phyloP scores from a whole-genome alignment of 1,139 yeast species.

The Saccharomyces pastorianus region DNA sequence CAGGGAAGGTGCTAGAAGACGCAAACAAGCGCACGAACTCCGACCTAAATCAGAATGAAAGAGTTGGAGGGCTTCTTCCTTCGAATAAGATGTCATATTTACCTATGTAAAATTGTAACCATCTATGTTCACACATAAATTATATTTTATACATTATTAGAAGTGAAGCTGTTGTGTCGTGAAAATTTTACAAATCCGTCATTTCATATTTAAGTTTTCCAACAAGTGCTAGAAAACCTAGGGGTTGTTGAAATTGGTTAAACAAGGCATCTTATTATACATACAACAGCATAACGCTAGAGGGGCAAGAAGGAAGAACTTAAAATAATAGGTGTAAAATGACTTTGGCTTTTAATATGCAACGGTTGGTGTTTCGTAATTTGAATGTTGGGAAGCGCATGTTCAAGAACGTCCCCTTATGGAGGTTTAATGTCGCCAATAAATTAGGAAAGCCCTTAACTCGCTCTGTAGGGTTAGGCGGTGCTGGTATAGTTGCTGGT shows the following conservation, averaged over 20 bases:
- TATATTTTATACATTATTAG: background rate
- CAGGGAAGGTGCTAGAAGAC: slow-evolving; percentile 66
- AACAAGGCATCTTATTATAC: background rate
- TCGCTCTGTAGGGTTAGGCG: slow-evolving; percentile 1
- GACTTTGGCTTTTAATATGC: background rate
- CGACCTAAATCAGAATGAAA: slow-evolving; percentile 1
- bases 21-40: slow-evolving; percentile 37
- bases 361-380: background rate
- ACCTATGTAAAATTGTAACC: background rate
- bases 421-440: background rate
- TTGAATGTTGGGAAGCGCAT: background rate
- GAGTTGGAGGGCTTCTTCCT: background rate
- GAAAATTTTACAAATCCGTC: background rate
- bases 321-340: background rate
- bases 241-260: background rate
- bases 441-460: background rate
- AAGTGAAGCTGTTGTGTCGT: background rate
- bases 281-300: background rate
- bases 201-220: background rate
- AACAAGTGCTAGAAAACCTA: background rate
- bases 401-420: background rate
- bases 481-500: slow-evolving; percentile 1
- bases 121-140: background rate
- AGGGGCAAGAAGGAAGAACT: background rate
- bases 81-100: background rate